Base-by-base conservation (phyloP, 2,329 filamentous ascomycete genomes). In the Phaeosphaeriaceae sp. region DNA sequence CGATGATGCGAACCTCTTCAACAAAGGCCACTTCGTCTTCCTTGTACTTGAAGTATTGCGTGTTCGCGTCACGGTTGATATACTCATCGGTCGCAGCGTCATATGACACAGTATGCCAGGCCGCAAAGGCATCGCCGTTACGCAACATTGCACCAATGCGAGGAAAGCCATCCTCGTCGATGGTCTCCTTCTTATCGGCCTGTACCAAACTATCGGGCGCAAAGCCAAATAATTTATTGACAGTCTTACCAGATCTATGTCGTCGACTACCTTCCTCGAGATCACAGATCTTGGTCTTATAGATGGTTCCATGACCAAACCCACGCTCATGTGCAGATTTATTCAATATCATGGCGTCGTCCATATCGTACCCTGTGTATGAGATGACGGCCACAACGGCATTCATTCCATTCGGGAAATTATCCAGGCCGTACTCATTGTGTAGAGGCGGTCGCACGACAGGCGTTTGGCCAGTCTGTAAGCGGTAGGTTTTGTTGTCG, bases 341-440 rank as follows among this genome's bases (percentile, higher is more conserved):
- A 81, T 97, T 97, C 71, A 99, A 81, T 70, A 99, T 97, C 93
- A 97, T 97, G 71, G 94, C 94, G 77, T 99, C 94, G 81, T 99
- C 94, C 94, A 99, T 99, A 81, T 99, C 94, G 77, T 97, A 99
- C 42, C 93, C 94, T 2, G 93, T 97, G 74, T 99, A 99, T 0
- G 93, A 97, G 57, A 99, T 96, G 73, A 99, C 95, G 50, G 94
- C 94, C 50, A 99, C 94, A 32, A 97, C 87, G 7, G 92, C 91
- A 67, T 99, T 99, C 67, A 86, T 92, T 21, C 94, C 94, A 71
- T 97, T 97, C 46, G 94, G 94, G 74, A 97, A 99, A 75, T 97
- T 97, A 77, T 99, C 94, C 52, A 97, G 87, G 16, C 93, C 94
- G 68, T 99, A 99, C 16, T 90, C 88, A 67, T 97, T 97, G 77